Base-by-base conservation (phyloP, 2,329 filamentous ascomycete species). In the Sporothrix brasiliensis region DNA sequence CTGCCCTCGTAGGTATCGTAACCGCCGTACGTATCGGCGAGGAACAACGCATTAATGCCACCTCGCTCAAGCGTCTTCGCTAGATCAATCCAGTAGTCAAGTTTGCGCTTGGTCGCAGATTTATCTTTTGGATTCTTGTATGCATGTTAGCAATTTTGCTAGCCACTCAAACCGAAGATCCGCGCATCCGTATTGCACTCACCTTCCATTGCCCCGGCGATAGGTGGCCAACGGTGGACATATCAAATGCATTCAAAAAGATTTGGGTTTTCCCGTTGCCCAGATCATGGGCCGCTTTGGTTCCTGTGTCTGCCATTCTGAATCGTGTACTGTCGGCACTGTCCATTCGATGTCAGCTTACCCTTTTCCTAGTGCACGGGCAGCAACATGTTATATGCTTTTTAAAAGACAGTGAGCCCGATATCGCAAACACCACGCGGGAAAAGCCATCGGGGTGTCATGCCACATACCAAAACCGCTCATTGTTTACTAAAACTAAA, bases 11-110 rank as follows among this genome's bases (percentile, higher is more conserved):
- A 90, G 0, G 86, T 89, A 73, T 90, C 87, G 70, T 89, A 86
- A 0, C 86, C 87, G 1, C 87, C 87, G 67, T 89, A 89, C 0
- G 87, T 89, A 74, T 91, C 89, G 0, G 89, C 89, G 4, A 91
- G 54, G 47, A 73, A 72, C 2, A 72, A 52, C 10, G 72, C 68
- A 4, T 52, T 73, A 47, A 73, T 70, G 49, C 50, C 69, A 24
- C 72, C 72, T 16, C 71, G 61, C 65, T 73, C 72, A 1, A 72
- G 65, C 2, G 49, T 67, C 49, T 73, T 70, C 19, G 72, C 72
- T 13, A 73, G 69, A 4, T 73, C 63, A 41, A 67, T 73, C 72
- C 70, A 73, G 67, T 73, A 72, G 19, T 30, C 10, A 9, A 73
- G 70, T 44, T 70, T 73, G 49, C 61, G 66, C 63, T 73, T 73